Conservation (phyloP, 495 filamentous ascomycete genomes). For the Neurospora africana region DNA sequence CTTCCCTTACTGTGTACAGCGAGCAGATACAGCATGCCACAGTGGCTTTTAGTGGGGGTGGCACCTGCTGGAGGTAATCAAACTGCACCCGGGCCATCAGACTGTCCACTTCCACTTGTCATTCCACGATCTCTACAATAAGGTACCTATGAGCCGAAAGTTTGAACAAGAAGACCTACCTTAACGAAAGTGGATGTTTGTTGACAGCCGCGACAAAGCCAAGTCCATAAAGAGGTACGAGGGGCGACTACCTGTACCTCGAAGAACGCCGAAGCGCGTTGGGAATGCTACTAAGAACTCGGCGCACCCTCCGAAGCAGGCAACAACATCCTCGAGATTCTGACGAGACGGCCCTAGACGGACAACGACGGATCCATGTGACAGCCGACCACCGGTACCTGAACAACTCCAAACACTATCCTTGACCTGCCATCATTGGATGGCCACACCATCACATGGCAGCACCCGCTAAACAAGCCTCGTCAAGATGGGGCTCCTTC, state of each 20-base stretch:
- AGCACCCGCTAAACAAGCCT: constrained; percentile 19
- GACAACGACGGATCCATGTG: constrained; percentile 4
- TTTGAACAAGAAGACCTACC: neutral
- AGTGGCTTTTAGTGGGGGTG: neutral
- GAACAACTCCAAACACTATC: neutral
- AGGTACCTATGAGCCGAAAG: neutral
- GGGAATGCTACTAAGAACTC: neutral
- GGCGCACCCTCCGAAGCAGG: neutral
- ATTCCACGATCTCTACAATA: neutral
- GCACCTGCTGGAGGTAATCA: neutral
- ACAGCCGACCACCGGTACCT: constrained; percentile 5
- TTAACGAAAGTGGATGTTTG: neutral
- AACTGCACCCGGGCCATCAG: neutral
- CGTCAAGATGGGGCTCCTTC: constrained; percentile 68
- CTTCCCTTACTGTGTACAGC: neutral
- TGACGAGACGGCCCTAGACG: neutral
- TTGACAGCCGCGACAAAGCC: neutral
- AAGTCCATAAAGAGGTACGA: neutral
- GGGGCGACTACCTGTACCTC: neutral
- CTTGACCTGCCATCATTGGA: neutral
- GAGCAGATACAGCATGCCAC: neutral
- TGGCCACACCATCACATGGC: constrained; percentile 16
- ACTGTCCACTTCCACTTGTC: neutral
- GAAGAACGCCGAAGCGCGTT: neutral
- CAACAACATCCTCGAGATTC: neutral